Conservation (phyloP, 768 basidiomycete species). For the Mrakia frigida region DNA sequence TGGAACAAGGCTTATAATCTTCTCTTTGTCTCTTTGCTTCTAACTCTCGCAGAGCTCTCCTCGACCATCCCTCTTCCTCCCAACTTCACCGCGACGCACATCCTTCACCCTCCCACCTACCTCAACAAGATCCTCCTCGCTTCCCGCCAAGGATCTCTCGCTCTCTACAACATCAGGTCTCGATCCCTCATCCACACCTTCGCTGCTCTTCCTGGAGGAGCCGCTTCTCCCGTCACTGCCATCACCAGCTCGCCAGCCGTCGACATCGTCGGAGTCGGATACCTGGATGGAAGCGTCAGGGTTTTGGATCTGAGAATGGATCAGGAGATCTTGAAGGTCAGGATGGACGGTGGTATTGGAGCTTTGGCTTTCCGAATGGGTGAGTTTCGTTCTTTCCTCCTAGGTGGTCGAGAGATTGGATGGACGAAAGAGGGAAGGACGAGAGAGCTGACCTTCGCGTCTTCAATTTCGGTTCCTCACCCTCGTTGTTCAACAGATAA, state of each 20-base stretch:
- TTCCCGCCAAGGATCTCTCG: constrained; percentile 71
- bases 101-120: constrained; percentile 93
- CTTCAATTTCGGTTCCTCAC: neutral
- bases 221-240: constrained; percentile 57
- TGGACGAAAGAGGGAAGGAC: neutral
- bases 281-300: constrained; percentile 76
- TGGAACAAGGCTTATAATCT: neutral
- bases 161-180: constrained; percentile 90
- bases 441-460: neutral
- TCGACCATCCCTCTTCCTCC: constrained; percentile 70
- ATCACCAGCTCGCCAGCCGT: constrained; percentile 89
- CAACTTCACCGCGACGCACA: constrained; percentile 74
- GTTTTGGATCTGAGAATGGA: constrained; percentile 87
- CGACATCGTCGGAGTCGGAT: constrained; percentile 91
- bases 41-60: constrained; percentile 52
- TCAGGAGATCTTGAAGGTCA: constrained; percentile 79
- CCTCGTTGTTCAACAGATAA: constrained; percentile 54
- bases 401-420: too few relatives aligned
- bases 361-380: constrained; percentile 82
- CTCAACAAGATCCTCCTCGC: constrained; percentile 89
- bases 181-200: constrained; percentile 80
- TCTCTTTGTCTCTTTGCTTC: neutral
- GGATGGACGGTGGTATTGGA: constrained; percentile 72
- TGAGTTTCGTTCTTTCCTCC: constrained; percentile 44
- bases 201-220: constrained; percentile 47